These are phyloP conservation scores for Yamadazyma trypodendri DNA, from an alignment of 1,139 yeast species.

Conservation along the genomic window DNA sequence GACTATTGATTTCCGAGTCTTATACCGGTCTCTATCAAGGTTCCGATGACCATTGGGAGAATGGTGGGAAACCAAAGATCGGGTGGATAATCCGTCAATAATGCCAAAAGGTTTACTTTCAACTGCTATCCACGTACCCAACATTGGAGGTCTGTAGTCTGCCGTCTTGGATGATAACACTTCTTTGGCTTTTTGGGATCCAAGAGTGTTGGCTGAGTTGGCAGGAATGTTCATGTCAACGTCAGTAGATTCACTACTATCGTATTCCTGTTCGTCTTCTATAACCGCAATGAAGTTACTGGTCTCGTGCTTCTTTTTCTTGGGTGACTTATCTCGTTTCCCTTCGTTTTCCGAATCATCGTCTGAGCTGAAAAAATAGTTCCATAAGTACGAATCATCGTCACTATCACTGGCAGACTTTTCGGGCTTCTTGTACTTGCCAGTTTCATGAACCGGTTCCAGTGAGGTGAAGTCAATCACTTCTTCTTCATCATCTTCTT, in stretches of 20 bases:
- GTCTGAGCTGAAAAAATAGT: conserved; percentile 51
- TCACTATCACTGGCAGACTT: conserved; percentile 26
- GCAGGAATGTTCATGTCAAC: conserved; percentile 73
- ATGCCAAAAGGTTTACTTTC: conserved; percentile 86
- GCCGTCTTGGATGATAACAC: conserved; percentile 81
- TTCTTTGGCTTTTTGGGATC: conserved; percentile 82
- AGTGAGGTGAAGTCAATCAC: conserved; percentile 31
- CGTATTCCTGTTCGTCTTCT: conserved; percentile 24
- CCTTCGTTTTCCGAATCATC: conserved; percentile 32
- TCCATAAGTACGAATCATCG: conserved; percentile 56
- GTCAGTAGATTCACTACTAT: conserved; percentile 85
- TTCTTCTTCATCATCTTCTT: conserved; percentile 29
- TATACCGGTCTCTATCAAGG: conserved; percentile 13
- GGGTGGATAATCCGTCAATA: conserved; percentile 88
- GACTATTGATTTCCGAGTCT: conserved; percentile 22
- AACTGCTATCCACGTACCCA: conserved; percentile 87
- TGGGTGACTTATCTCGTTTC: conserved; percentile 6
- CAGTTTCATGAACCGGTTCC: conserved; percentile 9
- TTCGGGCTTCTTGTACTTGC: conserved; percentile 12
- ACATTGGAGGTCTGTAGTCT: conserved; percentile 84
- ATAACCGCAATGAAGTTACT: conserved; percentile 7
- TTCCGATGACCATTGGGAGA: conserved; percentile 6
- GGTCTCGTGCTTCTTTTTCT: conserved; percentile 4
- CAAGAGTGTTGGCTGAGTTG: conserved; percentile 53
- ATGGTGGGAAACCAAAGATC: conserved; percentile 48